Percentiles rank a stretch among this genome's conserved stretches.
These are phyloP conservation scores for Cymbopogon citratus DNA, from an alignment of 176 grass and related monocot species.

Conservation along the genomic window DNA sequence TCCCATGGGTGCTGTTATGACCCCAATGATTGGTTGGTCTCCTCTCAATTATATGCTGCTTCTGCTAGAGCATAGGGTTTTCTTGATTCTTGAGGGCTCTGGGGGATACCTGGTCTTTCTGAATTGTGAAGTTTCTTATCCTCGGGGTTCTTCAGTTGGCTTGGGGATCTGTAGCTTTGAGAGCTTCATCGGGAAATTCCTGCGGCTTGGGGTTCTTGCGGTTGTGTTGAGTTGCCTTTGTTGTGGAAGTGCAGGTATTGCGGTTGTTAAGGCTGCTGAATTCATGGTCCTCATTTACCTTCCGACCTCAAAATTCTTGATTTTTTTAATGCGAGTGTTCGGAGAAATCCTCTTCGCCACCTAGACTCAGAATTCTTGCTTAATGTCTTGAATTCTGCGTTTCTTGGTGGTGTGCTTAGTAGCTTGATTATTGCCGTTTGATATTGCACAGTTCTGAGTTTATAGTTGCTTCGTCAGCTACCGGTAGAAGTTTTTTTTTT, in stretches of 20 bases:
- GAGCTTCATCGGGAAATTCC: neutral
- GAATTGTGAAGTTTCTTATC: constrained; percentile 30
- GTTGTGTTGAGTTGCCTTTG: constrained; percentile 7
- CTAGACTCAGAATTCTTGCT: constrained; percentile 11
- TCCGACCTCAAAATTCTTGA: neutral
- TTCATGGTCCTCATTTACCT: neutral
- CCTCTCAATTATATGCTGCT: constrained; percentile 27
- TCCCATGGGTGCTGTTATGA: constrained; percentile 14
- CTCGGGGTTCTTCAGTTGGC: neutral
- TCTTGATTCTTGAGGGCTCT: constrained; percentile 7
- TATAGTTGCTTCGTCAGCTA: constrained; percentile 7
- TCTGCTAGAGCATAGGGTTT: constrained; percentile 15
- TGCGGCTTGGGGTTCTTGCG: neutral
- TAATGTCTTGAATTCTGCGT: neutral
- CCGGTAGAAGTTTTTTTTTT: constrained; percentile 4
- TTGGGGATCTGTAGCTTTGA: constrained; percentile 13
- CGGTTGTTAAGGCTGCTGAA: neutral
- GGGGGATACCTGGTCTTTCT: constrained; percentile 3
- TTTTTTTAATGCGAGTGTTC: neutral
- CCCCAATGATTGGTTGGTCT: constrained; percentile 51
- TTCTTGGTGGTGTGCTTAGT: neutral
- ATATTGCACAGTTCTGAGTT: constrained; percentile 1
- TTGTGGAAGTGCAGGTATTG: constrained; percentile 21
- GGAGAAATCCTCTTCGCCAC: neutral
- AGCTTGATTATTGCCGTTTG: constrained; percentile 8